Evolutionary conservation across 768 basidiomycete genomes (phyloP), one percentile per base, ranked within the genome.

Genomic region (Termitomyces sp.): DNA sequence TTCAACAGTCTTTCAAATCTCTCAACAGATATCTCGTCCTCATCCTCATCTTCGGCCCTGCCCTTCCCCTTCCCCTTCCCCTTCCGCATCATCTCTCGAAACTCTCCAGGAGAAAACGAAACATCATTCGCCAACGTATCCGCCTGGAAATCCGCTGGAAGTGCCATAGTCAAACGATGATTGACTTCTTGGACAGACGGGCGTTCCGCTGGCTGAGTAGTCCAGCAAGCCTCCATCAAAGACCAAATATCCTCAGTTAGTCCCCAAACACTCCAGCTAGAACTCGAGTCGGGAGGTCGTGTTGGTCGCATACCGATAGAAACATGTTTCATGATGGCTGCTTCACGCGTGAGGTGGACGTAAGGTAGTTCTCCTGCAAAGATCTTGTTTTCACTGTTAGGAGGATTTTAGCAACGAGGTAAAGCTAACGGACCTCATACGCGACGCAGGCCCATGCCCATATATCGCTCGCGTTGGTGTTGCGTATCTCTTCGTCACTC

Each of bases 161-260:
- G 45, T 8, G n/a, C 45, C 24, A 38, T 35, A 3, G 33, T 9
- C 33, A 57, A 49, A 38, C 35, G 45, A 57, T 7, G 33, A 55
- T 45, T 28, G 8, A 32, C 22, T 18, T 60, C 20, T 4, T 44
- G 18, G 40, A 54, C 33, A 24, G 45, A n/a, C 33, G 57, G 57
- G 11, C 61, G 61, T 28, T 58, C 57, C 4, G 8, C n/a, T 3
- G 61, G 61, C 9, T 9, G 38, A 38, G 24, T 32, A 33, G 16
- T 38, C 63, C 63, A 63, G 38, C 59, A 63, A 20, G 3, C 36
- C 36, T 57, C 36, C 59, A 60, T 60, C 20, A 63, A 49, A 18
- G 46, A 51, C 63, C 59, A 63, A 38, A 63, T 56, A 44, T 50
- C 32, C 33, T 40, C 40, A 42, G 38, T 56, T 13, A 55, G 32